Conservation (phyloP, 768 basidiomycete genomes). For the Mycena rosella region DNA sequence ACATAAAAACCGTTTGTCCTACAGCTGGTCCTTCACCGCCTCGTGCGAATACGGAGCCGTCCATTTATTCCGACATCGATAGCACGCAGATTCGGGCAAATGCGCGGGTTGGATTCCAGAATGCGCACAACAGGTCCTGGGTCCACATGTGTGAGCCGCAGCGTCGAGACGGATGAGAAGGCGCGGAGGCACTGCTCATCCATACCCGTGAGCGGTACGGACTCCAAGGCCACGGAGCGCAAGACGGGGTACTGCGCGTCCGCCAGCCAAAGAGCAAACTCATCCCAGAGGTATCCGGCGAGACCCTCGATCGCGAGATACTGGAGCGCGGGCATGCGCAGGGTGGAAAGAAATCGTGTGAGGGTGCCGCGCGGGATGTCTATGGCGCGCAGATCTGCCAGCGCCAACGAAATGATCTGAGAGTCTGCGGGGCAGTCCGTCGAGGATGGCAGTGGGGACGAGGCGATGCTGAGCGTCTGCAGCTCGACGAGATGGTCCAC, state of each 20-base stretch:
- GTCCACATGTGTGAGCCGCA: constrained; percentile 4
- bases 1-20: too few species aligned
- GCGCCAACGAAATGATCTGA: constrained; percentile 17
- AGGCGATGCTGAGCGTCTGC: constrained; percentile 14
- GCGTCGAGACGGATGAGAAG: constrained; percentile 10
- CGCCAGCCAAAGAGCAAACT: constrained; percentile 9
- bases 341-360: background rate
- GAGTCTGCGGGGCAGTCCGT: constrained; percentile 5
- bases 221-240: constrained; percentile 11
- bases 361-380: constrained; percentile 14
- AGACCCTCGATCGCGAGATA: constrained; percentile 9
- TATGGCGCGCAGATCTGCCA: constrained; percentile 15
- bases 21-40: background rate
- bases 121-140: background rate
- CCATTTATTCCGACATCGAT: constrained; percentile 2
- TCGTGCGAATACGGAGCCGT: background rate
- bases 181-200: background rate
- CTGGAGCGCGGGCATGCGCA: constrained; percentile 23
- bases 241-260: constrained; percentile 16
- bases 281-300: constrained; percentile 18
- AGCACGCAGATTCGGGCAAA: background rate
- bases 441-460: constrained; percentile 9
- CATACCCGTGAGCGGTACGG: background rate
- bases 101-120: constrained; percentile 7
- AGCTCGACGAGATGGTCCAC: background rate